These are phyloP conservation scores for Lotmaria passim DNA, from an alignment of 208 protist genomes.

Conservation along the genomic window DNA sequence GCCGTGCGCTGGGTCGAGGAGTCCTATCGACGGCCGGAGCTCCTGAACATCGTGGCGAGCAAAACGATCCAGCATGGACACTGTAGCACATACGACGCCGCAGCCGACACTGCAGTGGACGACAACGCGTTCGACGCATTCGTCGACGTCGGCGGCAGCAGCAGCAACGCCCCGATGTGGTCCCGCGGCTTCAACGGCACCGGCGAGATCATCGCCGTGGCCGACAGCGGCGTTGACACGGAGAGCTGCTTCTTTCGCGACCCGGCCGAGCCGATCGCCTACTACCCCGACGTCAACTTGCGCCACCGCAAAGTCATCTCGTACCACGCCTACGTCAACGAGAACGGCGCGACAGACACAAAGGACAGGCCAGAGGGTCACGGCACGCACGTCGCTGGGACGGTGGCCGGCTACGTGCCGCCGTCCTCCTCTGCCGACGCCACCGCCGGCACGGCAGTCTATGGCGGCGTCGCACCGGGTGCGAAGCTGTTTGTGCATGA, in stretches of 20 bases:
- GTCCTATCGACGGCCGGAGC: conserved; percentile 24
- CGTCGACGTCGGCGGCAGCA: too few relatives aligned
- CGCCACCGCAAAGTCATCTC: conserved; percentile 88
- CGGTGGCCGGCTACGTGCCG: conserved; percentile 49
- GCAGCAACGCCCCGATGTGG: conserved; percentile 52
- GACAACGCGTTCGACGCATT: too few relatives aligned
- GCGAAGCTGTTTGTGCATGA: conserved; percentile 85
- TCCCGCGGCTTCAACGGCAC: conserved; percentile 65
- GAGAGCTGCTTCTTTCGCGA: conserved; percentile 91
- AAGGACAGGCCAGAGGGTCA: conserved; percentile 62
- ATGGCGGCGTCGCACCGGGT: conserved; percentile 82
- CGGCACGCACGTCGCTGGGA: conserved; percentile 89
- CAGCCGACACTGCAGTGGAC: not conserved
- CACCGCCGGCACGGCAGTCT: conserved; percentile 3
- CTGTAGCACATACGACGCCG: conserved; percentile 23
- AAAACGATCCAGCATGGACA: conserved; percentile 43
- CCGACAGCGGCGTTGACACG: conserved; percentile 87
- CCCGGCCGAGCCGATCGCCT: conserved; percentile 41
- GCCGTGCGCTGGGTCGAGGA: conserved; percentile 81
- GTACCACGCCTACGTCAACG: conserved; percentile 42
- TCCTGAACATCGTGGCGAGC: conserved; percentile 48
- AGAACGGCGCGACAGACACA: not conserved
- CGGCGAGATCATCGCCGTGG: conserved; percentile 85
- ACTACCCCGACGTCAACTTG: conserved; percentile 72
- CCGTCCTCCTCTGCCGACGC: not conserved